Percentiles rank a stretch among this genome's conserved stretches.
phyloP scores from a whole-genome alignment of 148 eudicot genomes.

The Dysphania ambrosioides region DNA sequence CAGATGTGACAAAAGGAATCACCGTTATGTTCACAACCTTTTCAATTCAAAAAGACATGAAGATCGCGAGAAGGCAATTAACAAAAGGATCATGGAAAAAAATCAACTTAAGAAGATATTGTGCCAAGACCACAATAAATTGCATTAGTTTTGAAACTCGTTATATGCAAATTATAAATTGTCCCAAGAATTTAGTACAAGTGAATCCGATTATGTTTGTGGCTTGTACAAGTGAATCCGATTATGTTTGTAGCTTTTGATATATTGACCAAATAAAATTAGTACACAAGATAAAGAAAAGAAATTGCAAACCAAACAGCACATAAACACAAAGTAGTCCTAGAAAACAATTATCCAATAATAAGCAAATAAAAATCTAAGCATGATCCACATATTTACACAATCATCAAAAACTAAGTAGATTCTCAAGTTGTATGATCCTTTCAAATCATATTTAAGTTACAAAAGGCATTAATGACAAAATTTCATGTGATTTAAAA shows the following conservation, averaged over 20 bases:
- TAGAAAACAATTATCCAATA: not conserved
- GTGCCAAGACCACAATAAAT: not conserved
- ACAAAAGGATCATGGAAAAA: not conserved
- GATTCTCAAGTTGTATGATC: not conserved
- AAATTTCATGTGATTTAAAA: too few species aligned
- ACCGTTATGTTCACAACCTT: not conserved
- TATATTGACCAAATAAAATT: not conserved
- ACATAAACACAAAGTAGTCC: not conserved
- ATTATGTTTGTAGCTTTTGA: not conserved
- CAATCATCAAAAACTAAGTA: not conserved
- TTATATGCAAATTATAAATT: too few species aligned
- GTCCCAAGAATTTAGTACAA: too few species aligned
- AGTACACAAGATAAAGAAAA: not conserved
- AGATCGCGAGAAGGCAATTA: not conserved
- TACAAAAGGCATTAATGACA: not conserved
- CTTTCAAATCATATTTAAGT: not conserved
- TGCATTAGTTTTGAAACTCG: not conserved
- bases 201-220: too few species aligned
- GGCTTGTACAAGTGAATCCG: too few species aligned
- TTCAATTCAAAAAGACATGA: not conserved
- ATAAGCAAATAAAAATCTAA: not conserved
- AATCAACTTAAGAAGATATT: not conserved
- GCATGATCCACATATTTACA: not conserved
- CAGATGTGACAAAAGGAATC: not conserved
- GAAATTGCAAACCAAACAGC: not conserved